A percentile compares a stretch with the other conserved stretches of the same genome.
Evolutionary conservation across 2,329 filamentous ascomycete genomes (phyloP).

Genomic region (Magnaporthiopsis incrustans): DNA sequence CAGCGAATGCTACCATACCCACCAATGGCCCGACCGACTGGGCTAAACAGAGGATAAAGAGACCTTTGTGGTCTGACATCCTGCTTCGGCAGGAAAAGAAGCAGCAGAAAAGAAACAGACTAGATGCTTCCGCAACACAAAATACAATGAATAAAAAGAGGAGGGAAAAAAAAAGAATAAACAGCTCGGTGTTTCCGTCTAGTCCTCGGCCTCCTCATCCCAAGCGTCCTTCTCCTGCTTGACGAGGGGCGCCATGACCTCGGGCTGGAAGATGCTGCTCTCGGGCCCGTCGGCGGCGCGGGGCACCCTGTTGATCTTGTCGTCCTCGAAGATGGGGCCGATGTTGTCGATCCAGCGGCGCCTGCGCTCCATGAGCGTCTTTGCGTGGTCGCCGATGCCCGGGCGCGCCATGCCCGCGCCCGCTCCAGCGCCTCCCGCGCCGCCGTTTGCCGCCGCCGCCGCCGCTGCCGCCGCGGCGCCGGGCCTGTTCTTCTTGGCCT

Average conservation of each 20-base stretch:
- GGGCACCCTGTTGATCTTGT: conserved; percentile 66
- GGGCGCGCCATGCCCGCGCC: conserved; percentile 56
- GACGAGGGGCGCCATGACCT: conserved; percentile 64
- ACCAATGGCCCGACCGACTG: background rate
- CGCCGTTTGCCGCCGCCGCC: conserved; percentile 33
- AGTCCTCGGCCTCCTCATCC: conserved; percentile 71
- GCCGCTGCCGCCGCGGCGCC: conserved; percentile 38
- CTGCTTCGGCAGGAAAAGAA: background rate
- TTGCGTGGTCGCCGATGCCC: conserved; percentile 83
- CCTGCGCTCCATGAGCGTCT: conserved; percentile 85
- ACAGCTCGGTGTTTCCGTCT: background rate
- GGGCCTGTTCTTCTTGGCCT: conserved; percentile 51
- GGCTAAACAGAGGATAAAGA: background rate
- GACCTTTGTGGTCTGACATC: background rate
- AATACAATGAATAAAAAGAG: background rate
- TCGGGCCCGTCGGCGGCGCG: conserved; percentile 49
- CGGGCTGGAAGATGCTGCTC: conserved; percentile 65
- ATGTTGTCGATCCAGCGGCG: conserved; percentile 87
- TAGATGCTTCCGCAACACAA: background rate
- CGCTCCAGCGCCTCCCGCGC: conserved; percentile 18
- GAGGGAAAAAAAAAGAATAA: conserved; percentile 2
- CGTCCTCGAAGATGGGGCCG: conserved; percentile 81
- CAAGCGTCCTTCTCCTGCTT: conserved; percentile 72
- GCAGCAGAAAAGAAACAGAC: background rate
- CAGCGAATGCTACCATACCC: background rate